Evolutionary conservation across 352 stramenopile genomes (phyloP).

Genomic region (Phytophthora quininea): DNA sequence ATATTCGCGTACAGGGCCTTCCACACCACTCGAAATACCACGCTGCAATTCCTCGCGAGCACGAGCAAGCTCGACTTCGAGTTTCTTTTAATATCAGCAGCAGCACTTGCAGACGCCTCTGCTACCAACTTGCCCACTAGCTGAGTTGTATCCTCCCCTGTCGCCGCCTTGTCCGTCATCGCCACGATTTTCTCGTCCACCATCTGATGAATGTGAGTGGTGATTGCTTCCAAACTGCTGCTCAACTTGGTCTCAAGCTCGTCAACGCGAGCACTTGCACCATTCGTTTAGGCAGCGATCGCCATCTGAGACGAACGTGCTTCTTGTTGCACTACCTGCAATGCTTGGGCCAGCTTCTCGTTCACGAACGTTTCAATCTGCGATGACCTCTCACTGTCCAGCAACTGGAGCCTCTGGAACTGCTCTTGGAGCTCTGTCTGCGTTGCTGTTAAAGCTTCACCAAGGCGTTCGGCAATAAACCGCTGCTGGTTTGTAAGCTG

Average conservation of each 20-base stretch:
- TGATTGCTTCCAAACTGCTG: background rate
- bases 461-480: background rate
- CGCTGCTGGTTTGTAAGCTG: background rate
- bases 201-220: background rate
- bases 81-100: conserved; percentile 5
- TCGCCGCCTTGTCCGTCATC: background rate
- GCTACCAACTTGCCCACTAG: conserved; percentile 2
- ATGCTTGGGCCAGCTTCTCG: background rate
- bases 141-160: conserved; percentile 9
- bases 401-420: background rate
- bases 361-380: background rate
- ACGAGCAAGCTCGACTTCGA: conserved; percentile 1
- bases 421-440: conserved; percentile 1
- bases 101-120: background rate
- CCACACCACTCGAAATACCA: conserved; percentile 8
- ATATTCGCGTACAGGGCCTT: conserved; percentile 9
- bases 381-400: background rate
- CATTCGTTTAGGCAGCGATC: background rate
- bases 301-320: background rate
- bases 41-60: conserved; percentile 7
- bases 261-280: background rate
- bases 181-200: background rate
- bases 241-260: background rate
- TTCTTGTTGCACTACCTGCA: background rate
- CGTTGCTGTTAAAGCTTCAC: background rate